Conservation (phyloP, 495 filamentous ascomycete genomes). For the Lasiosphaeria ovina region DNA sequence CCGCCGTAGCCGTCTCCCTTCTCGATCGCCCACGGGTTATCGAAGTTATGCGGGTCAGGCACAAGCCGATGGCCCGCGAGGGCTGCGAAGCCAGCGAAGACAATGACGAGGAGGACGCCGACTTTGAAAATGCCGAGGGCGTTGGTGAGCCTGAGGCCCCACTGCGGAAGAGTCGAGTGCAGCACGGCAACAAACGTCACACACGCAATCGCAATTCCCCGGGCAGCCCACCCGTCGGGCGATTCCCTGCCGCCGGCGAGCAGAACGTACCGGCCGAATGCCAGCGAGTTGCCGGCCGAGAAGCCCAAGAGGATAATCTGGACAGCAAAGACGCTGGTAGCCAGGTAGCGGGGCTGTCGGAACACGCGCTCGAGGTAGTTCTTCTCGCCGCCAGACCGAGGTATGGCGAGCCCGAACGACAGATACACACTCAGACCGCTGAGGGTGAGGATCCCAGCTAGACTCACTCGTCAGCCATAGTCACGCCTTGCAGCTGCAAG, state of each 20-base stretch:
- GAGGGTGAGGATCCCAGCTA: constrained; percentile 21
- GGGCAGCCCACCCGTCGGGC: constrained; percentile 57
- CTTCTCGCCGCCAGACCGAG: constrained; percentile 53
- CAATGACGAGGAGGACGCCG: constrained; percentile 58
- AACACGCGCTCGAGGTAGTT: constrained; percentile 65
- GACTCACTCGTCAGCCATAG: background rate
- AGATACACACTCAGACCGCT: constrained; percentile 30
- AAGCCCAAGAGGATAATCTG: constrained; percentile 56
- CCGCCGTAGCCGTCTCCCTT: constrained; percentile 44
- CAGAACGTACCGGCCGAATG: constrained; percentile 67
- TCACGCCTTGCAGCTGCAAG: too few relatives aligned
- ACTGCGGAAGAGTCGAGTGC: constrained; percentile 56
- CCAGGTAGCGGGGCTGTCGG: constrained; percentile 58
- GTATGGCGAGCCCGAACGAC: constrained; percentile 53
- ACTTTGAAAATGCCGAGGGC: constrained; percentile 65
- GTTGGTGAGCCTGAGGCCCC: constrained; percentile 63
- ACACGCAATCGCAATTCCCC: constrained; percentile 56
- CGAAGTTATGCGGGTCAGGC: constrained; percentile 29
- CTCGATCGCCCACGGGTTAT: constrained; percentile 34
- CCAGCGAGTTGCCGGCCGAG: constrained; percentile 60
- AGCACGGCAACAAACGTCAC: constrained; percentile 56
- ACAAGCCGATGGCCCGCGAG: constrained; percentile 32
- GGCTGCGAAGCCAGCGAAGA: constrained; percentile 56
- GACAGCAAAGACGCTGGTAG: constrained; percentile 57
- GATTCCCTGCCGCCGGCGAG: constrained; percentile 55